phyloP scores from a whole-genome alignment of 371 early-diverging fungal genomes.

The Circinella umbellata region DNA sequence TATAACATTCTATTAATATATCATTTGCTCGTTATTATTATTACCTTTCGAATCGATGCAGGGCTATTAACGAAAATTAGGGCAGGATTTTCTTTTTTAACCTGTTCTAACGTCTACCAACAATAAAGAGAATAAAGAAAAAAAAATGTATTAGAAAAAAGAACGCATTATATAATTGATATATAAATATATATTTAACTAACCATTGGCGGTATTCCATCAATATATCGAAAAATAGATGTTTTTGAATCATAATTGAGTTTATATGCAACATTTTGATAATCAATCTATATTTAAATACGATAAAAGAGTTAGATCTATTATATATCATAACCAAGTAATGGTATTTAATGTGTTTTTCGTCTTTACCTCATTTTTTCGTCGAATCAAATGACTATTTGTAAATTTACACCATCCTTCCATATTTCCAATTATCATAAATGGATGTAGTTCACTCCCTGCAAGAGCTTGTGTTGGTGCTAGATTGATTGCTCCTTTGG shows the following conservation, averaged over 20 bases:
- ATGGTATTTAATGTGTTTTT: neutral
- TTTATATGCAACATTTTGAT: conserved; percentile 23
- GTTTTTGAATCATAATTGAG: conserved; percentile 20
- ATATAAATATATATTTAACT: neutral
- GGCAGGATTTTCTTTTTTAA: neutral
- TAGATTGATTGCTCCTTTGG: neutral
- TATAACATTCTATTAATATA: no score
- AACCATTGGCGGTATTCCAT: conserved; percentile 24
- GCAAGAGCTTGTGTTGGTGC: conserved; percentile 9
- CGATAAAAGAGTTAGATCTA: neutral
- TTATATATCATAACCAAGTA: neutral
- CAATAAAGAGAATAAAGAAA: neutral
- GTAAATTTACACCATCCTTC: conserved; percentile 28
- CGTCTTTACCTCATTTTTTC: conserved; percentile 8
- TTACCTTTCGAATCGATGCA: conserved; percentile 3
- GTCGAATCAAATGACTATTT: conserved; percentile 13
- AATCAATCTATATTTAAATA: neutral
- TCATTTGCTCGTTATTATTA: neutral
- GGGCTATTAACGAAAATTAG: neutral
- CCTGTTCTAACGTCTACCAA: conserved; percentile 7
- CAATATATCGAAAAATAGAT: conserved; percentile 17
- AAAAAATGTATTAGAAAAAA: neutral
- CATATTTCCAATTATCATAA: neutral
- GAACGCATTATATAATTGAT: no score
- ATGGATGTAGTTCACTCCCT: conserved; percentile 21